Conservation (phyloP, 1,284 basidiomycete species). For the Megacollybia platyphylla region DNA sequence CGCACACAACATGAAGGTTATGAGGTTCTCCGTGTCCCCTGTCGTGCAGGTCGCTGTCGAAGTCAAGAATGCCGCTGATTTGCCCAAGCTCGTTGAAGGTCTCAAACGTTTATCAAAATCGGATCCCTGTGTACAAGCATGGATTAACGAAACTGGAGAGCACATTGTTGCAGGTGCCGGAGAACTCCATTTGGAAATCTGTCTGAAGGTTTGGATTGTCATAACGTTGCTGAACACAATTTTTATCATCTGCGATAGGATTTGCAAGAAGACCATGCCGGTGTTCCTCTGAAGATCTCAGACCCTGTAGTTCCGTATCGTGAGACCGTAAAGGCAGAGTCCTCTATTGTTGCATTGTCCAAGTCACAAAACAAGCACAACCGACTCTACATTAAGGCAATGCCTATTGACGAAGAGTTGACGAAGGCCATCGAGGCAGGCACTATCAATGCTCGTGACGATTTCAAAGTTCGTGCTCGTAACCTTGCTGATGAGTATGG, state of each 20-base stretch:
- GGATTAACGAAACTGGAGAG: slow-evolving; percentile 88
- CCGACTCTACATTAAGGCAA: slow-evolving; percentile 89
- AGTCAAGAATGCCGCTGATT: slow-evolving; percentile 98
- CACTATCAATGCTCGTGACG: slow-evolving; percentile 84
- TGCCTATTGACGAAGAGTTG: slow-evolving; percentile 91
- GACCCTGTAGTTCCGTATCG: slow-evolving; percentile 98
- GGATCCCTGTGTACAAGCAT: slow-evolving; percentile 97
- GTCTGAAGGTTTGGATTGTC: slow-evolving; percentile 69
- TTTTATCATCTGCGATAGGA: slow-evolving; percentile 36
- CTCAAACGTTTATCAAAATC: slow-evolving; percentile 99
- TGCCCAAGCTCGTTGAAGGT: slow-evolving; percentile 99
- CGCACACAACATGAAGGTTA: slow-evolving; percentile 99
- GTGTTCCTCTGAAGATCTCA: slow-evolving; percentile 98
- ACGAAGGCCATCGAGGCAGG: slow-evolving; percentile 88
- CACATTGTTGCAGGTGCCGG: slow-evolving; percentile 99
- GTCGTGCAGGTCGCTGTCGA: slow-evolving; percentile 99
- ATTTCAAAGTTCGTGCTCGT: slow-evolving; percentile 96
- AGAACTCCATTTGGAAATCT: slow-evolving; percentile 99
- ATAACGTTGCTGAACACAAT: neutral
- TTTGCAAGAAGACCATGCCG: slow-evolving; percentile 98
- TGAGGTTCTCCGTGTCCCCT: slow-evolving; percentile 99
- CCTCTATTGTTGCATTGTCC: slow-evolving; percentile 91
- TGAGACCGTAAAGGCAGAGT: slow-evolving; percentile 96
- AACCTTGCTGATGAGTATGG: slow-evolving; percentile 92
- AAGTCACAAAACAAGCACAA: slow-evolving; percentile 99